A percentile compares a stretch with the other conserved stretches of the same genome.
Conservation (phyloP, 305 asterid genomes). For the Rubia balearica region DNA sequence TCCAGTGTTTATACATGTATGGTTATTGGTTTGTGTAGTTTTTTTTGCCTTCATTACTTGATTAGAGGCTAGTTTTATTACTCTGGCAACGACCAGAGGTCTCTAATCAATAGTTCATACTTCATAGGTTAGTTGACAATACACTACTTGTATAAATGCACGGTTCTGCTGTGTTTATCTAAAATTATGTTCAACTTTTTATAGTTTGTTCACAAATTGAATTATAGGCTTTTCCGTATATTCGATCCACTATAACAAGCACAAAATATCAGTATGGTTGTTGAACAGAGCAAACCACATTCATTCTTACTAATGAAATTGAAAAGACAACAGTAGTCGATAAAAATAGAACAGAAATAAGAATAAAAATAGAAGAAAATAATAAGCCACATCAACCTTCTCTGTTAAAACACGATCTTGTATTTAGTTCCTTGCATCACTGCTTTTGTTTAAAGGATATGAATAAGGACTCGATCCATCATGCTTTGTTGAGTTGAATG, state of each 20-base stretch:
- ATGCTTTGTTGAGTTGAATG: background rate
- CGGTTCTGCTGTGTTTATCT: background rate
- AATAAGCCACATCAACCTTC: background rate
- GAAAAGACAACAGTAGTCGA: no score
- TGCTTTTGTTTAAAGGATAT: background rate
- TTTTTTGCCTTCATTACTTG: background rate
- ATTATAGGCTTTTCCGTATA: background rate
- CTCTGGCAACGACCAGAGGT: constrained; percentile 13
- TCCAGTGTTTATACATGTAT: constrained; percentile 1
- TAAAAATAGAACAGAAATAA: no score
- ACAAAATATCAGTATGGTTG: no score
- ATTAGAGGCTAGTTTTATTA: constrained; percentile 8
- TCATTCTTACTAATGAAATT: no score
- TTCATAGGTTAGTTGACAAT: background rate
- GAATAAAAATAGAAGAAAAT: background rate
- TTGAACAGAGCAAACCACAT: no score
- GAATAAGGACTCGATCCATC: background rate
- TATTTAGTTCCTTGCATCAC: background rate
- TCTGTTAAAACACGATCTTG: background rate
- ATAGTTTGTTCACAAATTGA: background rate
- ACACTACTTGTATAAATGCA: background rate
- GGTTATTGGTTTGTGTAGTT: background rate
- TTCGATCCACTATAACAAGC: no score
- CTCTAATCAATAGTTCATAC: constrained; percentile 4
- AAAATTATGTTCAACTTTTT: background rate